phyloP scores from a whole-genome alignment of 176 grass and related monocot species.

The Lolium multiflorum region DNA sequence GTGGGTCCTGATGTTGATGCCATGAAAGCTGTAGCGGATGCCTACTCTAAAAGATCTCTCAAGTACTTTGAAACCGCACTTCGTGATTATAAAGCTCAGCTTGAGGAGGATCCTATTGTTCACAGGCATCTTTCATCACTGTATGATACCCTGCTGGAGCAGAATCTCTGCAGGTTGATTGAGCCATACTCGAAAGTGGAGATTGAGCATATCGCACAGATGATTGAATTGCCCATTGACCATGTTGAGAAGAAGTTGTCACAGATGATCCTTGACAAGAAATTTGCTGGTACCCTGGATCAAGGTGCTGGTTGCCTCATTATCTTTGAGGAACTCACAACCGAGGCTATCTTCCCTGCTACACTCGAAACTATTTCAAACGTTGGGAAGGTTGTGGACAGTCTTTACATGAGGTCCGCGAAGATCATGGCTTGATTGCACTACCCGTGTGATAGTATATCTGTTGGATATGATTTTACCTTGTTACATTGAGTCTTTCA shows the following conservation, averaged over 20 bases:
- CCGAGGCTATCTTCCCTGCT: conserved; percentile 22
- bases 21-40: conserved; percentile 17
- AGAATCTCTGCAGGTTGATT: conserved; percentile 23
- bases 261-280: conserved; percentile 28
- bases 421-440: conserved; percentile 13
- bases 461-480: background rate
- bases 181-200: conserved; percentile 29
- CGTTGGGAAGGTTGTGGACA: conserved; percentile 28
- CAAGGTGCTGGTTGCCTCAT: conserved; percentile 36
- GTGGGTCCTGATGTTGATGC: conserved; percentile 31
- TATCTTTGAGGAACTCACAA: conserved; percentile 17
- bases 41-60: conserved; percentile 34
- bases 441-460: background rate
- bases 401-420: conserved; percentile 12
- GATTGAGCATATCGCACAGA: conserved; percentile 10
- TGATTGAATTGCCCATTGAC: conserved; percentile 20
- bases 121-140: conserved; percentile 30
- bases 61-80: conserved; percentile 24
- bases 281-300: conserved; percentile 20
- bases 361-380: conserved; percentile 19
- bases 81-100: conserved; percentile 20
- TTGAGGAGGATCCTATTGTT: conserved; percentile 29
- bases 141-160: conserved; percentile 25
- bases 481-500: background rate
- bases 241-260: conserved; percentile 24